Base-by-base conservation (phyloP, 345 rosid genomes). In the Laguncularia racemosa region DNA sequence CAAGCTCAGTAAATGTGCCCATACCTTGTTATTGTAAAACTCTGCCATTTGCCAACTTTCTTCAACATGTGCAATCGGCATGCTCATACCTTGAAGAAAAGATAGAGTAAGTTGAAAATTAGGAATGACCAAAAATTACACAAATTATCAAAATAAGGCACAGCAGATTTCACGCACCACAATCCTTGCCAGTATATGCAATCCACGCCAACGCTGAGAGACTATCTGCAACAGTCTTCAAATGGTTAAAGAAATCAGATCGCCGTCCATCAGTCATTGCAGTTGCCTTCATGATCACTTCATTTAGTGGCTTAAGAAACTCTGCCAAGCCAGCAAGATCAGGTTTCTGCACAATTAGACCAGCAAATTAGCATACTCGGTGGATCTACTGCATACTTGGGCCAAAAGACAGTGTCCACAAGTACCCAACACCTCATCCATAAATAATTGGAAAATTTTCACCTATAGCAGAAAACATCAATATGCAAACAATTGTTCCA, bases 41-140 rank as follows among this genome's bases (percentile, higher is more conserved):
- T 95, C 99, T 63, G 97, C 95, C 84, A 76, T 82, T 71, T 95
- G 96, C 99, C 97, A 95, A 72, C 97, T 85, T 71, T 95, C 99
- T 77, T 93, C 99, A 65, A 90, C 92, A 58, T 90, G 96, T 48
- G 95, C 95, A 20, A 81, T 84, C 44, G 99, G 99, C 99, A 90
- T 90, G 76, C 82, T 84, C 97, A 90, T 87, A 71, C 99, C 99
- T 91, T 68, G 50, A 74, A 77, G 21, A 46, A 50, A 46, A 61
- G 59, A 62, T 20, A 48, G 48, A 1, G 5, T 56, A 49, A 16
- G 46, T 47, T 50, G 46, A 45, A 33, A 38, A 26, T 52, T 64
- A 64, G 53, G 38, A 66, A 60, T 49, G 13, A 40, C 26, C 50
- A 48, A 5, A 50, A 21, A 46, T 18, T 20, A 20, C 40, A 16